Percentiles rank a stretch among this genome's conserved stretches.
Conservation (phyloP, 2,329 filamentous ascomycete genomes). For the Emericellopsis atlantica region DNA sequence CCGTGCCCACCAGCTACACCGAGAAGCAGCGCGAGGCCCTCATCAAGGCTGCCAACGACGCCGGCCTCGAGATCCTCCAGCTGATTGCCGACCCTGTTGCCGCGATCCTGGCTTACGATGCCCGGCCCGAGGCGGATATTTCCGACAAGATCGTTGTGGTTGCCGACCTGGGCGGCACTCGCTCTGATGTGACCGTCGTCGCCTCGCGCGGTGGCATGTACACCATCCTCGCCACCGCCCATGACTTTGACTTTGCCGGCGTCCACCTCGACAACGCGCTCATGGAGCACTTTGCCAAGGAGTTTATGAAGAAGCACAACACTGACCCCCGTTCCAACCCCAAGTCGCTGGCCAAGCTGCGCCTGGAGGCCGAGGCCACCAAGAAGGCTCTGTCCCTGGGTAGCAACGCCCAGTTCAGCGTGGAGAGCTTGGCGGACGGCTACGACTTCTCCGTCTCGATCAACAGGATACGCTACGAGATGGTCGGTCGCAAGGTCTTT, state of each 20-base stretch:
- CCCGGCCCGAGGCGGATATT: slow-evolving; percentile 59
- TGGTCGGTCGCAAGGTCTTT: slow-evolving; percentile 76
- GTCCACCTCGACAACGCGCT: slow-evolving; percentile 78
- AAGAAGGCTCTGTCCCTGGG: slow-evolving; percentile 89
- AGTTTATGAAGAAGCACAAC: slow-evolving; percentile 96
- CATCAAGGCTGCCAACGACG: slow-evolving; percentile 62
- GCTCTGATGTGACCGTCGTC: slow-evolving; percentile 83
- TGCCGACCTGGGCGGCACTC: slow-evolving; percentile 82
- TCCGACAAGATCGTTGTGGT: slow-evolving; percentile 86
- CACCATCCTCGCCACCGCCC: slow-evolving; percentile 81
- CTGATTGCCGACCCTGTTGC: slow-evolving; percentile 86
- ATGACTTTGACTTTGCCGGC: slow-evolving; percentile 92
- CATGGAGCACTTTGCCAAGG: slow-evolving; percentile 95
- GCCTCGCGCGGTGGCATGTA: slow-evolving; percentile 92
- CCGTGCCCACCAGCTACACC: slow-evolving; percentile 85
- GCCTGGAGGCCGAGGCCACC: slow-evolving; percentile 77
- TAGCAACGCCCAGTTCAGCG: slow-evolving; percentile 78
- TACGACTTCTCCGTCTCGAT: slow-evolving; percentile 85
- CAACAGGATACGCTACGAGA: slow-evolving; percentile 88
- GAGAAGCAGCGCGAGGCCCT: slow-evolving; percentile 79
- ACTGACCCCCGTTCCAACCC: slow-evolving; percentile 74
- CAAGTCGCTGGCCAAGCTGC: slow-evolving; percentile 79
- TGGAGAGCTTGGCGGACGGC: slow-evolving; percentile 82
- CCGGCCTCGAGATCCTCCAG: slow-evolving; percentile 81
- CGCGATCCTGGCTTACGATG: slow-evolving; percentile 82